phyloP scores from a whole-genome alignment of 2,329 filamentous ascomycete species.

The Harringtonia aguacate region DNA sequence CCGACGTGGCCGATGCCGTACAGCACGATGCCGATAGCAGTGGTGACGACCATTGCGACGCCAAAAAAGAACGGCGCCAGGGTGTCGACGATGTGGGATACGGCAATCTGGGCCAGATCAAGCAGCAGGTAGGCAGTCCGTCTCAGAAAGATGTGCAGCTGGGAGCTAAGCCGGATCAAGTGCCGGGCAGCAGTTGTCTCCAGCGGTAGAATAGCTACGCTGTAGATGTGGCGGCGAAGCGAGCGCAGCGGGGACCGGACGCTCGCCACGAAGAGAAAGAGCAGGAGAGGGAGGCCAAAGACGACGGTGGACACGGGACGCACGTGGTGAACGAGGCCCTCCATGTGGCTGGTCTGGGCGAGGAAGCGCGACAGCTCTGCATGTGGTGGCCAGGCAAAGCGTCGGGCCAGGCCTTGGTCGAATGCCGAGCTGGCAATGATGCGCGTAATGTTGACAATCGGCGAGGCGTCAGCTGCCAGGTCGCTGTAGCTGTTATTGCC shows the following conservation, averaged over 20 bases:
- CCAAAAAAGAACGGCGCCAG: slow-evolving; percentile 9
- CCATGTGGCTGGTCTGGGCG: background rate
- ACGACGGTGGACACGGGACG: background rate
- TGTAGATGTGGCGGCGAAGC: background rate
- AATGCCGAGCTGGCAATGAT: slow-evolving; percentile 5
- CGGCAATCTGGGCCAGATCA: background rate
- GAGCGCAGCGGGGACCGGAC: background rate
- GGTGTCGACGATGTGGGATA: background rate
- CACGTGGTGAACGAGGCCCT: background rate
- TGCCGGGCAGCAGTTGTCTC: background rate
- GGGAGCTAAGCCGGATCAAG: background rate
- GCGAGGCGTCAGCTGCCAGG: background rate
- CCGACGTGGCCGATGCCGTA: slow-evolving; percentile 9
- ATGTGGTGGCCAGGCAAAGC: slow-evolving; percentile 3
- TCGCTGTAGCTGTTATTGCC: background rate
- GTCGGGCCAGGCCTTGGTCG: background rate
- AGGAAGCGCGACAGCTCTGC: background rate
- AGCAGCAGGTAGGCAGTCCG: background rate
- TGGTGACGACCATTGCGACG: slow-evolving; percentile 2
- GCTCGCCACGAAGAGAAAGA: background rate
- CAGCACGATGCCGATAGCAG: slow-evolving; percentile 7
- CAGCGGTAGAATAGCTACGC: no score
- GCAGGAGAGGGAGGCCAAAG: background rate
- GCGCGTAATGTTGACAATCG: background rate
- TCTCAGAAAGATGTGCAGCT: background rate